Base-by-base conservation (phyloP, 306 rosid species). In the Quillaja saponaria region DNA sequence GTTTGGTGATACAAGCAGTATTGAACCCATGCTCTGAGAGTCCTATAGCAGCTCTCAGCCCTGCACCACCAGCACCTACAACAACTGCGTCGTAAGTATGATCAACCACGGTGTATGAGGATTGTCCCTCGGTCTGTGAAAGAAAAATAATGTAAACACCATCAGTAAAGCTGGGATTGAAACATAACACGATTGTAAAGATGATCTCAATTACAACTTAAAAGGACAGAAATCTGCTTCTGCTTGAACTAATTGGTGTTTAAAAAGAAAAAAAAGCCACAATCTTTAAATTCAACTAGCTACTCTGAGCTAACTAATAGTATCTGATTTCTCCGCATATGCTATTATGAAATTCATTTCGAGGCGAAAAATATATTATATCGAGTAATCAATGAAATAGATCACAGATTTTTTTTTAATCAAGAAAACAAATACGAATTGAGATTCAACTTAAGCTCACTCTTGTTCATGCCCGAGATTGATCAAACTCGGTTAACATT, bases 61-160 rank as follows among this genome's bases (percentile, higher is more conserved):
- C 98, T 3, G 98, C 98, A 12, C 98, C 98, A 16, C 96, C 98
- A 13, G 98, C 98, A 51, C 96, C 98, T 10, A 92, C 96, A 6
- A 92, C 95, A 17, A 92, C 78, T 1, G 99, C 96, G 45, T 92
- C 99, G 46, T 92, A 92, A 3, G 76, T 83, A 47, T 92, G 99
- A 73, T 92, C 99, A 48, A 92, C 99, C 45, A 86, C 86, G 2
- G 90, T 92, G 63, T 92, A 92, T 1, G 95, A 78, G 18, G 91
- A 64, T 49, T 72, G 77, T 11, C 61, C 84, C 10, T 84, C 72
- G 67, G 79, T 71, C 96, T 92, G 84, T 83, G 60, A 11, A 38
- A 58, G 48, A 34, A 76, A 55, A 48, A 73, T 5, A 15, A 68
- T 25, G 31, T 25, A 25, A 2, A 25, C 4, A 25, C 31, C 4